These are phyloP conservation scores for Xylaria digitata DNA, from an alignment of 2,329 filamentous ascomycete genomes.

Conservation along the genomic window DNA sequence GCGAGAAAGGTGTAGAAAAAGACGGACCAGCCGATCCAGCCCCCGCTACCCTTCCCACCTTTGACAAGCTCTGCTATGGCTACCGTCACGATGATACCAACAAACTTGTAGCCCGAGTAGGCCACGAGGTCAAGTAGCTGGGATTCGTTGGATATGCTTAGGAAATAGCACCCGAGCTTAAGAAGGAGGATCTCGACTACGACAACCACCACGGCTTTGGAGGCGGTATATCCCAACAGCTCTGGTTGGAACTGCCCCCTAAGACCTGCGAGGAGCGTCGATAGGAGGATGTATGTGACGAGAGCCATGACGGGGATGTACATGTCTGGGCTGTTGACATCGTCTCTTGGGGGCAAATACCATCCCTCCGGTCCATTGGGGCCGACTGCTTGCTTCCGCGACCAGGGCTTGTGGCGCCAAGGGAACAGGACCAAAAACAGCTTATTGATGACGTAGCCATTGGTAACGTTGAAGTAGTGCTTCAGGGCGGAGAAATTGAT, in stretches of 20 bases:
- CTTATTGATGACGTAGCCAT: constrained; percentile 95
- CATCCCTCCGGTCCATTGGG: constrained; percentile 76
- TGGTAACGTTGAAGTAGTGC: constrained; percentile 99
- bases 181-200: constrained; percentile 88
- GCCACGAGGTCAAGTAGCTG: constrained; percentile 94
- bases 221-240: constrained; percentile 88
- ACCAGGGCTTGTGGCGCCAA: constrained; percentile 98
- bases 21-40: constrained; percentile 87
- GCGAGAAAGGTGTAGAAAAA: constrained; percentile 94
- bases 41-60: constrained; percentile 82
- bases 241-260: constrained; percentile 94
- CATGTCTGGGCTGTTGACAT: constrained; percentile 98
- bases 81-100: constrained; percentile 92
- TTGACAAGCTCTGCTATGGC: constrained; percentile 81
- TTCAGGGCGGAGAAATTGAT: constrained; percentile 94
- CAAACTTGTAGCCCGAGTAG: constrained; percentile 98
- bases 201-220: constrained; percentile 84
- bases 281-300: constrained; percentile 96
- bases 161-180: constrained; percentile 91
- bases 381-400: constrained; percentile 82
- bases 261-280: constrained; percentile 88
- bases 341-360: constrained; percentile 92
- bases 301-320: constrained; percentile 96
- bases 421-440: constrained; percentile 94
- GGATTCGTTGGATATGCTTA: constrained; percentile 93